A percentile compares a stretch with the other conserved stretches of the same genome.
Conservation (phyloP, 2,329 filamentous ascomycete species). For the Phyllosticta citrichinensis region DNA sequence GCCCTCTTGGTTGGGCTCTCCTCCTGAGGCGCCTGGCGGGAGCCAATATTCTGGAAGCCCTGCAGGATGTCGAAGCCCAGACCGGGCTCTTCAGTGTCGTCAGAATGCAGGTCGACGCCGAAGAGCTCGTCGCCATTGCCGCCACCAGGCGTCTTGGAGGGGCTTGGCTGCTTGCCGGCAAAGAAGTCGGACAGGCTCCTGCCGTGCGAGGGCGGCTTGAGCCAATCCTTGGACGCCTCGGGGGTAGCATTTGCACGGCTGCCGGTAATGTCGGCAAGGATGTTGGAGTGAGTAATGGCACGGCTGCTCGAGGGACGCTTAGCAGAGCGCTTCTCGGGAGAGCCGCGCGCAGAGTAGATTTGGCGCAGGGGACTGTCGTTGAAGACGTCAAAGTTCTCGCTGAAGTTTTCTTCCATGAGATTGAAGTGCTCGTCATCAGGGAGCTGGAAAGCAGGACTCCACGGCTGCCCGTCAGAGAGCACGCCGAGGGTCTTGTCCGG, state of each 20-base stretch:
- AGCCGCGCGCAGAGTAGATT: slow-evolving; percentile 41
- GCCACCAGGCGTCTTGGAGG: slow-evolving; percentile 5
- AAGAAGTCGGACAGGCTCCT: slow-evolving; percentile 10
- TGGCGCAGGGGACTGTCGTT: slow-evolving; percentile 31
- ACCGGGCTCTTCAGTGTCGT: slow-evolving; percentile 49
- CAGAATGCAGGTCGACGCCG: slow-evolving; percentile 45
- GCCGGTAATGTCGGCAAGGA: slow-evolving; percentile 52
- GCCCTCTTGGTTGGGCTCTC: slow-evolving; percentile 9
- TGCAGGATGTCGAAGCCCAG: slow-evolving; percentile 61
- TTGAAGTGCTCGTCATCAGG: slow-evolving; percentile 48
- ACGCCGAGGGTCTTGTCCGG: slow-evolving; percentile 50
- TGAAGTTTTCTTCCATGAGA: slow-evolving; percentile 38
- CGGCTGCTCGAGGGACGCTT: slow-evolving; percentile 54
- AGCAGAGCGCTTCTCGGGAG: slow-evolving; percentile 55
- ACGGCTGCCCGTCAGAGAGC: slow-evolving; percentile 20
- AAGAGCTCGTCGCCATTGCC: slow-evolving; percentile 41
- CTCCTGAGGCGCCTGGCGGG: slow-evolving; percentile 5
- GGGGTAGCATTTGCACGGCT: slow-evolving; percentile 38
- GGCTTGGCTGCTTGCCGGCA: slow-evolving; percentile 6
- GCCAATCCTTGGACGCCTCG: slow-evolving; percentile 35
- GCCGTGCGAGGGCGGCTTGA: slow-evolving; percentile 34
- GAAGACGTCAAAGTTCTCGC: slow-evolving; percentile 54
- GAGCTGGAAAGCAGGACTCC: slow-evolving; percentile 58
- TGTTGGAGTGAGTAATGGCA: slow-evolving; percentile 50
- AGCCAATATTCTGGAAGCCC: slow-evolving; percentile 65